Evolutionary conservation across 2,329 filamentous ascomycete genomes (phyloP), one percentile per base, ranked within the genome.

Genomic region (Dactylellina parvicollis): DNA sequence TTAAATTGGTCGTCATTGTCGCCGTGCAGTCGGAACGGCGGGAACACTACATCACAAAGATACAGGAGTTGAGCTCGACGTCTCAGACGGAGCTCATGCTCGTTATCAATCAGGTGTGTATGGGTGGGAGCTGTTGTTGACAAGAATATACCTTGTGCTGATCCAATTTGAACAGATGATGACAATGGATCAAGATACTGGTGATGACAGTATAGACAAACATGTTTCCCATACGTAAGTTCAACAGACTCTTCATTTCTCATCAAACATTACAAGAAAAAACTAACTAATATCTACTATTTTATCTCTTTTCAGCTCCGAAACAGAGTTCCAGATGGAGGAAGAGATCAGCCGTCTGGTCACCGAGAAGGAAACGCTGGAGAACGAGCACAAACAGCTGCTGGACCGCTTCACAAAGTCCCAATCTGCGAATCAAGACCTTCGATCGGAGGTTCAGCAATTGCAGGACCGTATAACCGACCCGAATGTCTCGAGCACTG

Each of bases 61-160:
- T 78, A 16, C 77, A 77, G 55, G 69, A 75, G 36, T 62, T 78
- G 38, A 77, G 69, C 7, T 75, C 76, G 8, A 74, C 60, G 26
- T 77, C 77, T 10, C 77, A 78, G 61, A 78, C 76, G 1, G 77
- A 78, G 46, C 64, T 78, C n/a, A 78, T 78, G 77, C 50, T 73
- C 22, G 76, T 77, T 26, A 77, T 78, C 47, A 77, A 75, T 22
- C 69, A 77, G 70, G 75, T 76, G n/a, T 32, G 74, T n/a, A 18
- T 26, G 4, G 16, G 7, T 14, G 12, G 5, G 12, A 32, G 12
- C 5, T 4, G 12, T 14, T 38, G 12, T 38, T 14, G 3, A n/a
- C 34, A 7, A 5, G 16, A 26, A 22, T 16, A 46, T 16, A 38
- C 2, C 12, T 38, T 46, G 24, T 28, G 20, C 28, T 55, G 54